Evolutionary conservation across 2,329 filamentous ascomycete genomes (phyloP).

Genomic region (Ophiostoma perfectum): DNA sequence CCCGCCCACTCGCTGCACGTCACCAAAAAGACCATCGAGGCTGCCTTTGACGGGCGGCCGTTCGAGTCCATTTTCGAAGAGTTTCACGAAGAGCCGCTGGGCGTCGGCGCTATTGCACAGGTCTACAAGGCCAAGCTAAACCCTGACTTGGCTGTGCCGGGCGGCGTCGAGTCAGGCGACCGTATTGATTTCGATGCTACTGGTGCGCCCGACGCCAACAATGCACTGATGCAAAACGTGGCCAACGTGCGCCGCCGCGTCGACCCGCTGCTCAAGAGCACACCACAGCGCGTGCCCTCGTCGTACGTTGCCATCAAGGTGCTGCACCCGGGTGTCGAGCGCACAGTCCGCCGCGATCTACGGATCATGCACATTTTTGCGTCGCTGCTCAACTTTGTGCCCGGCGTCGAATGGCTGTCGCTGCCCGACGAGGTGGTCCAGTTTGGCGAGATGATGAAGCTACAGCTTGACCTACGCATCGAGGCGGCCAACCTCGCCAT

Average conservation of each 20-base stretch:
- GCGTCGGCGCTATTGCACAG: conserved; percentile 93
- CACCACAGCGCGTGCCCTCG: conserved; percentile 78
- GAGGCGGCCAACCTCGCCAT: conserved; percentile 84
- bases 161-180: conserved; percentile 44
- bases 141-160: conserved; percentile 63
- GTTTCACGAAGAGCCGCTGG: conserved; percentile 82
- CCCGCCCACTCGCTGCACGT: conserved; percentile 79
- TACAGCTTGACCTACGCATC: conserved; percentile 93
- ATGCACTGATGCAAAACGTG: conserved; percentile 37
- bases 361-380: conserved; percentile 95
- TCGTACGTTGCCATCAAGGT: conserved; percentile 95
- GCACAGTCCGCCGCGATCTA: conserved; percentile 82
- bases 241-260: conserved; percentile 72
- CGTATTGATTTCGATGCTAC: conserved; percentile 15
- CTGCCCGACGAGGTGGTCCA: conserved; percentile 89
- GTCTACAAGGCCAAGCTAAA: conserved; percentile 95
- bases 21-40: conserved; percentile 72
- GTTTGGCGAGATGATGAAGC: conserved; percentile 97
- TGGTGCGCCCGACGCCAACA: neutral
- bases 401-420: conserved; percentile 95
- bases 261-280: conserved; percentile 78
- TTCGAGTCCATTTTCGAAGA: conserved; percentile 96
- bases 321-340: conserved; percentile 84
- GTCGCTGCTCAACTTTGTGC: conserved; percentile 72
- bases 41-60: conserved; percentile 70